phyloP scores from a whole-genome alignment of 805 yeast species.

The Spencermartinsiella europaea region DNA sequence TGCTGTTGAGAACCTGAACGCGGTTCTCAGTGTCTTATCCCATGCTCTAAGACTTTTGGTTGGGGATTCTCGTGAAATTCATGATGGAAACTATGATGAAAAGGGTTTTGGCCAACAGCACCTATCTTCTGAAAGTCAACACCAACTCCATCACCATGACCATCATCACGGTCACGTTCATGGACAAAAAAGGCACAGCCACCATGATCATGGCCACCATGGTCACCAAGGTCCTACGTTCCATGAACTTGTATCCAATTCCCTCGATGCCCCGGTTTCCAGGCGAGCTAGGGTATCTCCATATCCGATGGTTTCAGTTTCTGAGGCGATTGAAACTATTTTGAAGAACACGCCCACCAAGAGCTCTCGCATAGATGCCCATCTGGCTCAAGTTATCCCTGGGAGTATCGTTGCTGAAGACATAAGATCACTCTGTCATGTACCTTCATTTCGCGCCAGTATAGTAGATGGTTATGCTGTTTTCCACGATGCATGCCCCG shows the following conservation, averaged over 20 bases:
- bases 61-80: constrained; percentile 39
- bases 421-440: constrained; percentile 35
- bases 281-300: constrained; percentile 46
- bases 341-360: constrained; percentile 34
- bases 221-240: constrained; percentile 32
- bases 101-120: constrained; percentile 12
- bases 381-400: constrained; percentile 18
- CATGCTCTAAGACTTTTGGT: constrained; percentile 42
- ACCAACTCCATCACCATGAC: constrained; percentile 13
- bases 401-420: constrained; percentile 43
- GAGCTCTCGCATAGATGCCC: neutral
- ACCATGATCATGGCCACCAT: constrained; percentile 10
- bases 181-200: constrained; percentile 7
- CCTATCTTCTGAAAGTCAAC: constrained; percentile 12
- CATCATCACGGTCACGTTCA: constrained; percentile 20
- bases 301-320: constrained; percentile 42
- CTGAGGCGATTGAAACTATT: constrained; percentile 37
- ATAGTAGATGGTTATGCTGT: constrained; percentile 57
- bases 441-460: constrained; percentile 49
- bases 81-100: constrained; percentile 26
- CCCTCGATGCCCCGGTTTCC: constrained; percentile 34
- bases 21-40: constrained; percentile 35
- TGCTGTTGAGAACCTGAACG: constrained; percentile 40
- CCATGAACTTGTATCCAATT: constrained; percentile 35
- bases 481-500: constrained; percentile 41